Base-by-base conservation (phyloP, 2,329 filamentous ascomycete species). In the Myotisia sp. region DNA sequence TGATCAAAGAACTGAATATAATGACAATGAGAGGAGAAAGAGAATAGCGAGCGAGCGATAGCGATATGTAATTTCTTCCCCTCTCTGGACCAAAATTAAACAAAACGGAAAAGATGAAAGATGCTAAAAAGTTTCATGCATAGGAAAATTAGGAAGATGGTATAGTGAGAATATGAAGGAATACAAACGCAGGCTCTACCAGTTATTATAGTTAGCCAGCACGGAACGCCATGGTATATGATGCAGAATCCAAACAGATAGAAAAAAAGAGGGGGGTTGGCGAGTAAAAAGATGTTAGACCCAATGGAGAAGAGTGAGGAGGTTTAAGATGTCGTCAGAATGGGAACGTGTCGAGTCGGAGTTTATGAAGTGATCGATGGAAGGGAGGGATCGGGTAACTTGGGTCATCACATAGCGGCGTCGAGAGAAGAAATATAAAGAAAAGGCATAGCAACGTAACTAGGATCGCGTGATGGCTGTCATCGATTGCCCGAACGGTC, bases 181-280 rank as follows among this genome's bases (percentile, higher is more conserved):
- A 30, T 14, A 16, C 17, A 4, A 18, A 18, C 13, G 29, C 20
- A 32, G 16, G 29, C n/a, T 32, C 29, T 32, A 32, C 29, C 29
- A 22, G n/a, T n/a, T n/a, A n/a, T n/a, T n/a, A n/a, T n/a, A n/a
- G n/a, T n/a, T n/a, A n/a, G n/a, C n/a, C 14, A 32, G 29, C 29
- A 32, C 29, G 20, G 24, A 34, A 34, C 32, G 32, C 32, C 32
- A 20, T 34, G 32, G 32, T 34, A 27, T 34, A 27, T 34, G 23
- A 32, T 32, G 29, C 29, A 19, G 29, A 32, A 19, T 16, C n/a
- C n/a, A n/a, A 32, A 12, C 18, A 12, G 23, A 30, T 18, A 19
- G 10, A 29, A 29, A 9, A 29, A 14, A 30, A 30, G 17, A 12
- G 29, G 22, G 22, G n/a, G n/a, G n/a, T n/a, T n/a, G n/a, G n/a